phyloP scores from a whole-genome alignment of 2,329 filamentous ascomycete species.

The Stenocarpella maydis region DNA sequence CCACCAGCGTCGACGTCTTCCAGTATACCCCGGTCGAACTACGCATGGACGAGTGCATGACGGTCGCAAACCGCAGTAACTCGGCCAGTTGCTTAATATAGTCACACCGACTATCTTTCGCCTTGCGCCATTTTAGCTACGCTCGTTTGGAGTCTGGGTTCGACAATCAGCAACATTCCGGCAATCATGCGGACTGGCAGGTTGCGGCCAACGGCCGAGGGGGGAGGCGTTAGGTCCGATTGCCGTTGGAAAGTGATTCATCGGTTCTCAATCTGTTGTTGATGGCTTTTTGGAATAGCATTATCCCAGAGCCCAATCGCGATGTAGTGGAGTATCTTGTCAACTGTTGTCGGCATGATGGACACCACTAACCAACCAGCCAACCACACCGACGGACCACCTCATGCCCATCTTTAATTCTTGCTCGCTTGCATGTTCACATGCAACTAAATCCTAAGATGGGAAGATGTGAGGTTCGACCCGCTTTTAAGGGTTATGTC shows the following conservation, averaged over 20 bases:
- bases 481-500: constrained; percentile 19
- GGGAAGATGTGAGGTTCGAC: background rate
- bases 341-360: constrained; percentile 17
- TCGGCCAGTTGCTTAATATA: too few relatives aligned
- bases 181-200: constrained; percentile 2
- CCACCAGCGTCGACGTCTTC: too few relatives aligned
- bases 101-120: too few relatives aligned
- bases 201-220: background rate
- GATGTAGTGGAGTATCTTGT: background rate
- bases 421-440: constrained; percentile 29
- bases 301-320: background rate
- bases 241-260: constrained; percentile 1
- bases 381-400: background rate
- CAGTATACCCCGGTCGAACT: too few relatives aligned
- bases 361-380: background rate
- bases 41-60: too few relatives aligned
- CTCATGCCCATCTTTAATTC: background rate
- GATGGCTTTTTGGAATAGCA: background rate
- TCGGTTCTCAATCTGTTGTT: constrained; percentile 1
- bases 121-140: background rate
- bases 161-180: constrained; percentile 1
- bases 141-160: constrained; percentile 7
- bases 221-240: constrained; percentile 8
- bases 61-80: too few relatives aligned
- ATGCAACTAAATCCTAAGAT: constrained; percentile 21